These are phyloP conservation scores for Colletotrichum falcatum DNA, from an alignment of 2,329 filamentous ascomycete species.

Conservation along the genomic window DNA sequence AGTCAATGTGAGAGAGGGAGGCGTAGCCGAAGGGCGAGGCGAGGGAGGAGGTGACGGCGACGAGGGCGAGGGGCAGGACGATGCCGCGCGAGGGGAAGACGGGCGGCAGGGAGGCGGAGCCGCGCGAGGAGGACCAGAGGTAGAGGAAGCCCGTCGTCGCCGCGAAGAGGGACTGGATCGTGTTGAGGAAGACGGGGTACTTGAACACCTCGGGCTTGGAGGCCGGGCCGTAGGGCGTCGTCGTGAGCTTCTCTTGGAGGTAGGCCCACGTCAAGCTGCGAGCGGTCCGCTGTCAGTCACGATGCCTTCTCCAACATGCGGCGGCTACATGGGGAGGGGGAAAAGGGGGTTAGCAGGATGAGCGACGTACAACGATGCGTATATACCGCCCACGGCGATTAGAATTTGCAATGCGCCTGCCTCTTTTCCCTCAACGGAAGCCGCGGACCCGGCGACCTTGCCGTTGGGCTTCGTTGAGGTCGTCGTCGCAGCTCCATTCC, in stretches of 20 bases:
- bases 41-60: constrained; percentile 85
- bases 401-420: constrained; percentile 80
- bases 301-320: neutral
- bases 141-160: constrained; percentile 86
- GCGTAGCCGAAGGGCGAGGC: constrained; percentile 97
- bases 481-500: constrained; percentile 40
- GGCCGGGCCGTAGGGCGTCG: constrained; percentile 81
- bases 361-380: constrained; percentile 86
- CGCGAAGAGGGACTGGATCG: constrained; percentile 91
- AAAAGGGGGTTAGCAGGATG: no score
- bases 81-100: constrained; percentile 85
- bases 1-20: constrained; percentile 92
- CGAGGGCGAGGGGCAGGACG: constrained; percentile 81
- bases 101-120: constrained; percentile 63
- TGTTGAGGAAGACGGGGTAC: constrained; percentile 95
- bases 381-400: constrained; percentile 93
- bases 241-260: constrained; percentile 97
- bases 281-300: neutral
- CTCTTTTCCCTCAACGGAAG: constrained; percentile 53
- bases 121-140: constrained; percentile 73
- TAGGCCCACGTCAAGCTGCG: constrained; percentile 91
- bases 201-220: constrained; percentile 82
- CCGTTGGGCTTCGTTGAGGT: constrained; percentile 44
- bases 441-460: constrained; percentile 45
- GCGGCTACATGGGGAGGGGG: no score